Evolutionary conservation across 805 yeast species (phyloP).

Genomic region (Candida hungchunana): DNA sequence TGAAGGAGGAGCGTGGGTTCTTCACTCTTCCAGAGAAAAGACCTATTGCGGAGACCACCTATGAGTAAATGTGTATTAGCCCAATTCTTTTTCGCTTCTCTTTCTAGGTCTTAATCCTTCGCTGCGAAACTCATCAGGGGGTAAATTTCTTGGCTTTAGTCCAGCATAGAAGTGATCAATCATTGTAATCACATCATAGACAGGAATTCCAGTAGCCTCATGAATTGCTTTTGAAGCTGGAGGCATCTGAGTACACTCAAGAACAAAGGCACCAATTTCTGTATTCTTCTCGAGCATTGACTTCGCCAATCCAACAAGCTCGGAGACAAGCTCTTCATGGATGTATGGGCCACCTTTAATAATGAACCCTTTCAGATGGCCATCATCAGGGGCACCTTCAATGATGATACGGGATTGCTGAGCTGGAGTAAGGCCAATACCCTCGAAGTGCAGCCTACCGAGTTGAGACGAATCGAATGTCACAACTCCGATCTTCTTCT

Average conservation of each 20-base stretch:
- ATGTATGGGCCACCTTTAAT: slow-evolving; percentile 25
- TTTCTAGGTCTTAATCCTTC: slow-evolving; percentile 25
- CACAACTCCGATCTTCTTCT: slow-evolving; percentile 27
- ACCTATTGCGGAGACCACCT: slow-evolving; percentile 24
- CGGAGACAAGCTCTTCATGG: slow-evolving; percentile 25
- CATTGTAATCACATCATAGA: slow-evolving; percentile 31
- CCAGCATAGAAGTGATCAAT: slow-evolving; percentile 32
- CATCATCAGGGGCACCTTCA: slow-evolving; percentile 22
- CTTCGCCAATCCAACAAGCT: slow-evolving; percentile 24
- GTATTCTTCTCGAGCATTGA: slow-evolving; percentile 21
- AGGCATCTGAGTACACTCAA: slow-evolving; percentile 35
- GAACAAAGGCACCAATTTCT: slow-evolving; percentile 28
- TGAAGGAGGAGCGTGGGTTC: slow-evolving; percentile 53
- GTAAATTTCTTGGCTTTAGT: slow-evolving; percentile 19
- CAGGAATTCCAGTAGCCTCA: slow-evolving; percentile 26
- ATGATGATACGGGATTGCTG: slow-evolving; percentile 21
- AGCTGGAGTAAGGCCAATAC: slow-evolving; percentile 27
- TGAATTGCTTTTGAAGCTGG: slow-evolving; percentile 30
- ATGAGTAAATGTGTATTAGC: not conserved
- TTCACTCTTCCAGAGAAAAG: slow-evolving; percentile 39
- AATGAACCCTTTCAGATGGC: slow-evolving; percentile 26
- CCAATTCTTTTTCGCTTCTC: slow-evolving; percentile 26
- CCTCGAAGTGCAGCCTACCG: slow-evolving; percentile 28
- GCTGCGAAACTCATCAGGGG: slow-evolving; percentile 20
- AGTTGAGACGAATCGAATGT: slow-evolving; percentile 29